Conservation (phyloP, 208 protist genomes). For the Trypanosoma brucei region DNA sequence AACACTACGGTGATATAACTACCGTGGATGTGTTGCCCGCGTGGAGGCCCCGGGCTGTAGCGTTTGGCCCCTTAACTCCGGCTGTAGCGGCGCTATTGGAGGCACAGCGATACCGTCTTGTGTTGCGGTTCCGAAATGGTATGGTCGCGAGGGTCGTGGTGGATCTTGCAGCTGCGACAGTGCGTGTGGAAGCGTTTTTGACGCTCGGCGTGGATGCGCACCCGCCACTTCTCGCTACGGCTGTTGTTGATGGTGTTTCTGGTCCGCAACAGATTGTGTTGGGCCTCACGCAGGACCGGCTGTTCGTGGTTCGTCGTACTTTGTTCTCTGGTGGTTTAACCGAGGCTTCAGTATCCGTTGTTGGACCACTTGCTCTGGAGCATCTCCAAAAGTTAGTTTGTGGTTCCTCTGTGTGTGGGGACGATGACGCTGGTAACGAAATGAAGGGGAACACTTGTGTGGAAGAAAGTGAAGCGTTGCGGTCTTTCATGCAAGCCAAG, state of each 20-base stretch:
- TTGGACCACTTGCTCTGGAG: slow-evolving; percentile 12
- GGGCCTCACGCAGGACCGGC: slow-evolving; percentile 25
- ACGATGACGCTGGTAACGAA: neutral
- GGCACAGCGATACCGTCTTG: slow-evolving; percentile 58
- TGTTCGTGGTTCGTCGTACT: slow-evolving; percentile 15
- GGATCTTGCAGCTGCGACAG: slow-evolving; percentile 38
- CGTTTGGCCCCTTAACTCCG: slow-evolving; percentile 52
- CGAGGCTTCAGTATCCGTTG: slow-evolving; percentile 10
- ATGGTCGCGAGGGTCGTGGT: slow-evolving; percentile 67
- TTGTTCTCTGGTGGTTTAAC: neutral
- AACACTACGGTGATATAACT: slow-evolving; percentile 41
- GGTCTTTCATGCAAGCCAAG: slow-evolving; percentile 35
- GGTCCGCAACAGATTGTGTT: slow-evolving; percentile 28
- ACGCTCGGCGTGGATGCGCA: slow-evolving; percentile 45
- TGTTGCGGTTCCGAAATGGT: slow-evolving; percentile 45
- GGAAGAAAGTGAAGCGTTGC: slow-evolving; percentile 11
- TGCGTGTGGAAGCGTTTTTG: slow-evolving; percentile 65
- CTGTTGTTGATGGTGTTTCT: neutral
- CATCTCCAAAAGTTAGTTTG: neutral
- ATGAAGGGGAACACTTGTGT: neutral
- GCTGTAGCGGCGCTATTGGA: slow-evolving; percentile 38
- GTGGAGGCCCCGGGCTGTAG: slow-evolving; percentile 47
- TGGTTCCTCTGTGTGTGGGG: neutral
- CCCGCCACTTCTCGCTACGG: slow-evolving; percentile 26
- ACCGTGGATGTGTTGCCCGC: slow-evolving; percentile 47